Percentiles rank a stretch among this genome's conserved stretches.
phyloP scores from a whole-genome alignment of 768 basidiomycete genomes.

The Mycena olivaceomarginata region DNA sequence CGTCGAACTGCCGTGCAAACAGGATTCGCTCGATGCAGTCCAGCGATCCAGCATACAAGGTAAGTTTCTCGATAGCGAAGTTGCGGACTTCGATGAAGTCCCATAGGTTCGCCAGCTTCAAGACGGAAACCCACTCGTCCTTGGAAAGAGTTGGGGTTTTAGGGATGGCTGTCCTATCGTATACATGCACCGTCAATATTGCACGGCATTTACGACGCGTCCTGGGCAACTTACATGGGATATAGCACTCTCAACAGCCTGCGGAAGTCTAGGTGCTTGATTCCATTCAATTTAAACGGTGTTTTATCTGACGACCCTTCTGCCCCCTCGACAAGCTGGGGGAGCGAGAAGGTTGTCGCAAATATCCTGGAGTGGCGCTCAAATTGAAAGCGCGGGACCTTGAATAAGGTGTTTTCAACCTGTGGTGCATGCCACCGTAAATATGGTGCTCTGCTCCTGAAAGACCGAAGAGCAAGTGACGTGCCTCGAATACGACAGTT shows the following conservation, averaged over 20 bases:
- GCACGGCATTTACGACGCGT: too few relatives aligned
- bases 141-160: neutral
- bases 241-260: slow-evolving; percentile 49
- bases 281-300: slow-evolving; percentile 50
- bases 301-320: slow-evolving; percentile 51
- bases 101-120: slow-evolving; percentile 57
- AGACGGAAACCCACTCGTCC: slow-evolving; percentile 54
- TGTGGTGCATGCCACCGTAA: too few relatives aligned
- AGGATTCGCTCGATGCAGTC: slow-evolving; percentile 23
- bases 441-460: too few relatives aligned
- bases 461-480: too few relatives aligned
- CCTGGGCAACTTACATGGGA: slow-evolving; percentile 46
- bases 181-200: too few relatives aligned
- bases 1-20: slow-evolving; percentile 23
- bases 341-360: slow-evolving; percentile 43
- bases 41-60: neutral
- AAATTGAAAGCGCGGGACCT: slow-evolving; percentile 51
- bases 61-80: slow-evolving; percentile 50
- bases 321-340: slow-evolving; percentile 19
- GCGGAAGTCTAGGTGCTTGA: slow-evolving; percentile 50
- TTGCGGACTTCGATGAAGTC: slow-evolving; percentile 48
- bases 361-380: slow-evolving; percentile 48
- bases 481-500: slow-evolving; percentile 46
- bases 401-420: slow-evolving; percentile 43
- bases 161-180: slow-evolving; percentile 18